Evolutionary conservation across 371 early-diverging fungal species (phyloP).

Genomic region (Mucor racemosus): DNA sequence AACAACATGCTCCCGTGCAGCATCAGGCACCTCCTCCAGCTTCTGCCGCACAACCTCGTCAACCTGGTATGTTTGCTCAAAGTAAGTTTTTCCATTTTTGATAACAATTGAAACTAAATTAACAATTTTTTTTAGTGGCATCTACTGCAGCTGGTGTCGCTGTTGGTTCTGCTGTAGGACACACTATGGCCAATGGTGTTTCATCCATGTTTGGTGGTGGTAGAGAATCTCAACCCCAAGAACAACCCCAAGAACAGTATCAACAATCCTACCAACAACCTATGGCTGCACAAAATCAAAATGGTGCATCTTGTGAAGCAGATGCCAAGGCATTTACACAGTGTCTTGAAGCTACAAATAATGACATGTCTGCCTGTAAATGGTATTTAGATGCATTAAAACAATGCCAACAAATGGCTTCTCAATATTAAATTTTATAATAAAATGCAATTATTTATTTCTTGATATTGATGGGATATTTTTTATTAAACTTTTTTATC

Average conservation of each 20-base stretch:
- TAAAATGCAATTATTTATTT: constrained; percentile 6
- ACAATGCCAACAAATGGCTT: constrained; percentile 77
- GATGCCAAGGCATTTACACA: constrained; percentile 85
- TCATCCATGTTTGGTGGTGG: constrained; percentile 74
- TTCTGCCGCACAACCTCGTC: constrained; percentile 56
- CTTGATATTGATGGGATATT: constrained; percentile 2
- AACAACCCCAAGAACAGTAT: constrained; percentile 32
- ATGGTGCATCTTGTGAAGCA: constrained; percentile 71
- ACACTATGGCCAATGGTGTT: constrained; percentile 71
- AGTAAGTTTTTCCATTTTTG: constrained; percentile 26
- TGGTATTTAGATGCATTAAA: constrained; percentile 89
- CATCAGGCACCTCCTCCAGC: constrained; percentile 46
- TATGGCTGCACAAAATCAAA: constrained; percentile 37
- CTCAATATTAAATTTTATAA: constrained; percentile 30
- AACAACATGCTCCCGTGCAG: constrained; percentile 42
- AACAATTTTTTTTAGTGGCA: constrained; percentile 61
- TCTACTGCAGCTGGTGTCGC: constrained; percentile 94
- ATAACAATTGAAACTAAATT: not conserved
- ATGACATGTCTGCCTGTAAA: constrained; percentile 80
- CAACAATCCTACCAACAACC: constrained; percentile 52
- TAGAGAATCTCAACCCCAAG: constrained; percentile 21
- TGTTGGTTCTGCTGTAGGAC: constrained; percentile 86
- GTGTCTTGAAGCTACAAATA: constrained; percentile 82
- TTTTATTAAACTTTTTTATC: constrained; percentile 16
- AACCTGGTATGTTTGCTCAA: constrained; percentile 80